A percentile compares a stretch with the other conserved stretches of the same genome.
These are phyloP conservation scores for Ensete glaucum DNA, from an alignment of 176 grass and related monocot species.

Conservation along the genomic window DNA sequence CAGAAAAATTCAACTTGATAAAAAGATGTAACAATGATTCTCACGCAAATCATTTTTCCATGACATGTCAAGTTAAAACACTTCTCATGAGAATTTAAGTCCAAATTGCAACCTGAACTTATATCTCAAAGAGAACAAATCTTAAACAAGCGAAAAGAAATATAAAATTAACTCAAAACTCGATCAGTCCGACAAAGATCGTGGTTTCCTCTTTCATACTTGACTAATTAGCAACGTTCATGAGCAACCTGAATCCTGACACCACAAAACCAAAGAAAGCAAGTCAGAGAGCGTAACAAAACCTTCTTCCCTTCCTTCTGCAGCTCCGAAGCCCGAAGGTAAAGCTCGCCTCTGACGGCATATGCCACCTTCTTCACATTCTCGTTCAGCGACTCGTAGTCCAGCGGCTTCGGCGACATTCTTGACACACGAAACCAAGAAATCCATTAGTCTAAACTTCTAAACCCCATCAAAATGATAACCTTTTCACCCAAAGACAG, in stretches of 20 bases:
- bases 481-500: not conserved
- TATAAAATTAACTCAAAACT: not conserved
- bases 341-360: constrained; percentile 96
- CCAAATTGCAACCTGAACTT: too few species aligned
- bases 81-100: too few species aligned
- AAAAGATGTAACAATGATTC: not conserved
- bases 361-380: constrained; percentile 88
- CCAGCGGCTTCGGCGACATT: constrained; percentile 72
- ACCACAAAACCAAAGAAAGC: not conserved
- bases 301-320: constrained; percentile 96
- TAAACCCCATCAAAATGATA: not conserved
- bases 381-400: constrained; percentile 90
- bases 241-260: too few species aligned
- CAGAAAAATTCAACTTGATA: not conserved
- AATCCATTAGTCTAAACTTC: not conserved
- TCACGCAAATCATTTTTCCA: not conserved
- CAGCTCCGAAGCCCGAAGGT: constrained; percentile 90
- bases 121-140: not conserved
- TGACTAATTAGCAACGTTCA: not conserved
- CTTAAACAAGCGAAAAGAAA: not conserved
- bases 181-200: not conserved
- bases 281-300: not conserved
- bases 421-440: not conserved
- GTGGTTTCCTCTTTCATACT: not conserved
- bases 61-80: too few species aligned